A percentile compares a stretch with the other conserved stretches of the same genome.
These are phyloP conservation scores for Sechiopsis laciniata DNA, from an alignment of 306 rosid species.

Conservation along the genomic window DNA sequence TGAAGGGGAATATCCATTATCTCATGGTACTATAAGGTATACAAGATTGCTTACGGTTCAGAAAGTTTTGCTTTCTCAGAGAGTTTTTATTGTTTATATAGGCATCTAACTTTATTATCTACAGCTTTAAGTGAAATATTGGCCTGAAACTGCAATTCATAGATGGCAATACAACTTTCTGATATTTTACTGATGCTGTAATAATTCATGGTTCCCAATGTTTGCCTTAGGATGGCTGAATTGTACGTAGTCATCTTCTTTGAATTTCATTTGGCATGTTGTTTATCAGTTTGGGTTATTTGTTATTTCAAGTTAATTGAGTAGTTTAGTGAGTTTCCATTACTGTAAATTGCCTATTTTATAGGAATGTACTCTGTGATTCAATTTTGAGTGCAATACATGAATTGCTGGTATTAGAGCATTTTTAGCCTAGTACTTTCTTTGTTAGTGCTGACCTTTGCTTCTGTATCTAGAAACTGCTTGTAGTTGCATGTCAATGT, in stretches of 20 bases:
- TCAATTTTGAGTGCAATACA: neutral
- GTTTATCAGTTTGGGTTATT: constrained; percentile 1
- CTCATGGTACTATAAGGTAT: neutral
- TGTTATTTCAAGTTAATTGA: neutral
- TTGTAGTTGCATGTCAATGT: neutral
- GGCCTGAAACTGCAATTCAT: constrained; percentile 5
- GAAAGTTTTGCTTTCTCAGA: neutral
- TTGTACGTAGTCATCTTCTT: neutral
- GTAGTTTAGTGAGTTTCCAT: neutral
- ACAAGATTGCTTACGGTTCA: neutral
- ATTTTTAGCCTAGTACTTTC: neutral
- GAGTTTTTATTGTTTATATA: neutral
- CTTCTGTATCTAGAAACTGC: neutral
- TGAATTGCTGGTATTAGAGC: neutral
- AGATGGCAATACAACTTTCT: neutral
- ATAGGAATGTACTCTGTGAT: neutral
- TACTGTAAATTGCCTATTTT: neutral
- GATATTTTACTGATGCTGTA: neutral
- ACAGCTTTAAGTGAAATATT: neutral
- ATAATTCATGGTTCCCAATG: neutral
- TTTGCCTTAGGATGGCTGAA: neutral
- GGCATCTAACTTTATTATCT: neutral
- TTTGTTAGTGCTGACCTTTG: neutral
- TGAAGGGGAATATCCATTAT: too few relatives aligned
- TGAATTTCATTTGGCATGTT: neutral